Base-by-base conservation (phyloP, 148 eudicot genomes). In the Vaccinium darrowii region DNA sequence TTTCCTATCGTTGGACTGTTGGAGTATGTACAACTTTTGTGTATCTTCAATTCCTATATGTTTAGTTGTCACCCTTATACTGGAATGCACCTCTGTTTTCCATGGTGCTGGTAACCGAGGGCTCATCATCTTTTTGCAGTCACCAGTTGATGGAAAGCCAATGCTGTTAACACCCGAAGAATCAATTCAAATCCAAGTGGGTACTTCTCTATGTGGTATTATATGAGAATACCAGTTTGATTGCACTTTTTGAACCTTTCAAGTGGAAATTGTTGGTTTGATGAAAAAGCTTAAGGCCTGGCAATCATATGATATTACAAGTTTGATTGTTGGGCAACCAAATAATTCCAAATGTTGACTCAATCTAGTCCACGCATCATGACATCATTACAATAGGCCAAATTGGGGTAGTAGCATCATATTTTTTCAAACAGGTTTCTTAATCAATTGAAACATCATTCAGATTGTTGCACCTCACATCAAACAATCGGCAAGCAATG, bases 121-220 rank as follows among this genome's bases (percentile, higher is more conserved):
- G 36, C 54, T 76, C 80, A 82, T 43, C 83, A 85, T 65, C 12
- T 80, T 84, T 54, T 81, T 88, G 88, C 91, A 95, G 98, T 95
- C 98, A 15, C 98, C 97, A 51, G 93, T 93, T 71, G 98, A 95
- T 89, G 96, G 98, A 87, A 94, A 91, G 87, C 95, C 96, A 51
- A 95, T 95, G 98, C 92, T 94, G 74, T 91, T 95, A 79, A 95
- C 95, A 78, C 98, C 98, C 14, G 98, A 95, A 81, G 98, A 95
- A 83, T 93, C 98, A 53, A 95, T 95, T 81, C 91, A 94, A 85
- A 95, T 95, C 76, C 98, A 95, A 88, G 98, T 95, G 86, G 87
- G 90, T 84, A 73, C 62, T 21, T 80, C 52, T 67, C 19, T 54
- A 25, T 53, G n/a, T 78, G 18, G 60, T 67, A 53, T 47, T 30